A percentile compares a stretch with the other conserved stretches of the same genome.
These are phyloP conservation scores for Alternaria sp. DNA, from an alignment of 2,329 filamentous ascomycete species.

Conservation along the genomic window DNA sequence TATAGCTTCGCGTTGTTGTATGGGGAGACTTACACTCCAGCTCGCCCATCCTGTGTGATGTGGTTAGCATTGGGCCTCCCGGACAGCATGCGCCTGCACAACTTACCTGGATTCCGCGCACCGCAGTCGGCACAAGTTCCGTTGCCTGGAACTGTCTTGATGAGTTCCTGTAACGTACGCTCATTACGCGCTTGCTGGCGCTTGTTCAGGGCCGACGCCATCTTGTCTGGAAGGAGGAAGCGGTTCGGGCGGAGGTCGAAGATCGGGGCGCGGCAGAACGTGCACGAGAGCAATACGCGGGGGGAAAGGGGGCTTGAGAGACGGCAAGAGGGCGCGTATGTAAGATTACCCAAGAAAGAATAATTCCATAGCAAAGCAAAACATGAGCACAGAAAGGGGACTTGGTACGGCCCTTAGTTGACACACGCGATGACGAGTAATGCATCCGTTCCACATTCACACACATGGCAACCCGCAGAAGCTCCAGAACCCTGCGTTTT, in stretches of 20 bases:
- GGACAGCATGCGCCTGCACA: constrained; percentile 13
- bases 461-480: constrained; percentile 30
- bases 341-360: constrained; percentile 18
- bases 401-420: constrained; percentile 23
- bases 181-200: constrained; percentile 98
- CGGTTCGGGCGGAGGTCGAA: constrained; percentile 27
- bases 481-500: constrained; percentile 27
- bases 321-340: constrained; percentile 21
- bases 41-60: constrained; percentile 81
- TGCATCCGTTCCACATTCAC: constrained; percentile 22
- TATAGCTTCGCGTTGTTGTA: not conserved
- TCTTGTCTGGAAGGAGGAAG: constrained; percentile 49
- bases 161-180: constrained; percentile 85
- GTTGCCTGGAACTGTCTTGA: constrained; percentile 85
- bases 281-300: constrained; percentile 28
- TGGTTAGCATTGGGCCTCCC: constrained; percentile 39
- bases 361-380: constrained; percentile 25
- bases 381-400: constrained; percentile 26
- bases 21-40: constrained; percentile 77
- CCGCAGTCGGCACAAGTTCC: constrained; percentile 93
- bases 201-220: constrained; percentile 84
- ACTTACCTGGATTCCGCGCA: constrained; percentile 86
- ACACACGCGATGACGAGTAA: constrained; percentile 33
- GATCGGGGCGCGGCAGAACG: constrained; percentile 30
- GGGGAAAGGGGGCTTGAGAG: constrained; percentile 18